Evolutionary conservation across 2,329 filamentous ascomycete genomes (phyloP), one percentile per base, ranked within the genome.

Genomic region (Harringtonia aguacate): DNA sequence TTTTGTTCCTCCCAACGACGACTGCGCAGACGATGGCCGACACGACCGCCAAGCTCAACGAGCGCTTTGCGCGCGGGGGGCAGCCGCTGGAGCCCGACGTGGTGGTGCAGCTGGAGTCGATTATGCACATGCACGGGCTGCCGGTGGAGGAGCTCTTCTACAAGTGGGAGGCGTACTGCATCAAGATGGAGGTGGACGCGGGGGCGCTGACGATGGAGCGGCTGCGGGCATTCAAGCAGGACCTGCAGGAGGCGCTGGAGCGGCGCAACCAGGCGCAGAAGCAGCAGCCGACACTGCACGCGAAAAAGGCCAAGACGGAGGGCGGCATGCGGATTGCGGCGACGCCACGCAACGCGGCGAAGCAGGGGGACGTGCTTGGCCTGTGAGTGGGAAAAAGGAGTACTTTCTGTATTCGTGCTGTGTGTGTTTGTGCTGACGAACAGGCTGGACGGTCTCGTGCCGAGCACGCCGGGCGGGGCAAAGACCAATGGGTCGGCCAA

Each of bases 91-190:
- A 86, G 49, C 68, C 79, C 50, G 90, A 97, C 61, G 76, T 97
- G 46, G 68, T 87, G 51, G 68, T 73, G 43, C 89, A 95, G 65
- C 70, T 98, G 52, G 75, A 84, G 58, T 94, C 87, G 46, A 94
- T 95, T 59, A 75, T 92, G 66, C 80, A 82, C 44, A 72, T 97
- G 48, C 86, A 95, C 64, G 79, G 79, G 39, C 75, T 97, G 48
- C 77, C 80, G 15, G 73, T 81, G 29, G 81, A 97, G 61, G 92
- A 97, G 59, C 72, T 97, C 22, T 95, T 87, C 64, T 95, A 87
- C 77, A 97, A 97, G 72, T 98, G 92, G 92, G 92, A 98, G 63
- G 90, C 88, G 1, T 97, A 95, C 70, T 89, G 85, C 62, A 83
- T 98, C 60, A 94, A 90, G 64, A 88, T 97, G 81, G 86, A 89